Conservation (phyloP, 805 yeast species). For the Candida dajiaensis region DNA sequence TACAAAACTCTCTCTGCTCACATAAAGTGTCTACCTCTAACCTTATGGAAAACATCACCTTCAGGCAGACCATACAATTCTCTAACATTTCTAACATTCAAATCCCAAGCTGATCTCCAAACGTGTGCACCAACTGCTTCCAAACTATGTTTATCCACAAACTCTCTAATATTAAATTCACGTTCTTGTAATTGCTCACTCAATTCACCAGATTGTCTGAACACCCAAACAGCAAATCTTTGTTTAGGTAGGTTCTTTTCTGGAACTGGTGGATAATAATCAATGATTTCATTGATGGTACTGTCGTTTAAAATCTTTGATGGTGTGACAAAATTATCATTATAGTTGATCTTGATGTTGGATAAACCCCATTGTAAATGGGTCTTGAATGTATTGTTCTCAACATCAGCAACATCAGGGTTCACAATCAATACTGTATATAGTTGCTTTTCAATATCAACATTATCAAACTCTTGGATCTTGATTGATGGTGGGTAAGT, state of each 20-base stretch:
- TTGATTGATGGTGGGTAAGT: constrained; percentile 70
- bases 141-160: constrained; percentile 49
- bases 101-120: constrained; percentile 84
- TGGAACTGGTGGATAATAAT: constrained; percentile 79
- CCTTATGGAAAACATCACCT: constrained; percentile 65
- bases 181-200: constrained; percentile 25
- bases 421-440: constrained; percentile 81
- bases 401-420: constrained; percentile 84
- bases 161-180: constrained; percentile 66
- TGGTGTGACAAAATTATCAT: constrained; percentile 46
- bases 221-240: constrained; percentile 85
- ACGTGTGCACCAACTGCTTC: constrained; percentile 87
- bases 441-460: constrained; percentile 36
- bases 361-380: constrained; percentile 72
- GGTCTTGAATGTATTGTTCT: constrained; percentile 61
- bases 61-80: constrained; percentile 62
- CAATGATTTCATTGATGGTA: constrained; percentile 40
- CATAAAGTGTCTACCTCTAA: constrained; percentile 19
- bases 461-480: constrained; percentile 62
- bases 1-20: background rate
- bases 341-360: constrained; percentile 56
- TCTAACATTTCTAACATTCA: constrained; percentile 64
- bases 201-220: constrained; percentile 51
- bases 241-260: constrained; percentile 83
- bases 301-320: constrained; percentile 26